phyloP scores from a whole-genome alignment of 345 rosid genomes.

The Heritiera littoralis region DNA sequence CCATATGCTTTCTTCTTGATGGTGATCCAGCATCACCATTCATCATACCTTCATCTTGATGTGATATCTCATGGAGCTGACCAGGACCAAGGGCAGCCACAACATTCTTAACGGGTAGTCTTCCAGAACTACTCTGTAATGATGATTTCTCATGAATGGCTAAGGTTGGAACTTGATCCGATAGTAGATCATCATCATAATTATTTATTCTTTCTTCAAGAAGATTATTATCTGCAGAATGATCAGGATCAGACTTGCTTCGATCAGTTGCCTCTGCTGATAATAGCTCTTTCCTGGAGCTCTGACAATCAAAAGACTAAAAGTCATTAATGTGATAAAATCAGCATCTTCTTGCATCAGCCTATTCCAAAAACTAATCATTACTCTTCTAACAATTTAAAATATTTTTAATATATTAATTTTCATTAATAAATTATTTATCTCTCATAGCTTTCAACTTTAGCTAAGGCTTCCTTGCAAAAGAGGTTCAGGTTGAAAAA shows the following conservation, averaged over 20 bases:
- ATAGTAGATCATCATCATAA: conserved; percentile 55
- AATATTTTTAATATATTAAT: background rate
- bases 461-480: conserved; percentile 3
- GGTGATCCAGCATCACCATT: conserved; percentile 56
- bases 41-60: conserved; percentile 45
- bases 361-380: background rate
- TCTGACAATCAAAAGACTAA: conserved; percentile 41
- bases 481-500: conserved; percentile 18
- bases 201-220: conserved; percentile 49
- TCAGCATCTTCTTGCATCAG: background rate
- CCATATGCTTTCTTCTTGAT: conserved; percentile 37
- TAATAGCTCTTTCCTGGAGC: conserved; percentile 42
- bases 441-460: conserved; percentile 4
- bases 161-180: conserved; percentile 85
- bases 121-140: conserved; percentile 41
- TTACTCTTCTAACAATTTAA: conserved; percentile 16
- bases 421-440: background rate
- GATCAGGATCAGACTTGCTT: conserved; percentile 45
- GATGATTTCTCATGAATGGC: conserved; percentile 58
- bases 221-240: conserved; percentile 41
- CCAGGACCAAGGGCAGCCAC: conserved; percentile 29
- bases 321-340: conserved; percentile 13
- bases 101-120: conserved; percentile 40
- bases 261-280: conserved; percentile 42
- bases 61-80: conserved; percentile 39